Base-by-base conservation (phyloP, 306 rosid species). In the Prunus mume region DNA sequence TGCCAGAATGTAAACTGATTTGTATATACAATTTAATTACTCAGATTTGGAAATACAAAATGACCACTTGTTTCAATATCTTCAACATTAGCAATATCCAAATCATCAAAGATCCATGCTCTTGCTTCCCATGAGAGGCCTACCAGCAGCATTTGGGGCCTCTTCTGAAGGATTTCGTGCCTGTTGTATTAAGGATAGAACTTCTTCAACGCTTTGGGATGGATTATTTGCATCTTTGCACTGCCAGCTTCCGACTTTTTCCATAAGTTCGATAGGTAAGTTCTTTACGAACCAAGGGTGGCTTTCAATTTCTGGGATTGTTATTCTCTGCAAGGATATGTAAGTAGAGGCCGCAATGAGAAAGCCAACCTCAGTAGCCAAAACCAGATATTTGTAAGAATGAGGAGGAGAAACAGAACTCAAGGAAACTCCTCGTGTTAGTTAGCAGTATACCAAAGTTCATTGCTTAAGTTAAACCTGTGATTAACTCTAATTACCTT, bases 251-350 rank as follows among this genome's bases (percentile, higher is more conserved):
- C 87, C 96, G 9, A 38, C 43, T 60, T 87, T 91, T 79, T 93
- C 96, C 86, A 22, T 73, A 24, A 91, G 41, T 72, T 93, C 98
- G 34, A 82, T 50, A 0, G 95, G 90, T 79, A 91, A 83, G 81
- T 90, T 93, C 78, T 13, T 87, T 73, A 91, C 70, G 83, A 93
- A 93, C 96, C 96, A 93, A 18, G 93, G 88, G 80, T 93, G 95
- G 68, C 34, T 83, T 73, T 79, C 91, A 0, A 93, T 86, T 76
- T 87, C 91, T 9, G 86, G 78, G 22, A 93, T 83, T 22, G 94
- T 87, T 77, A 93, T 85, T 84, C 93, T 88, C 96, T 93, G 10
- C 34, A 15, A 68, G 67, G n/a, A 55, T 38, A 69, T 61, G 66
- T 55, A 32, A 46, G 65, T 11, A 77, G 61, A 1, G 46, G 51